phyloP scores from a whole-genome alignment of 331 rosid genomes.

The Phaseolus coccineus region DNA sequence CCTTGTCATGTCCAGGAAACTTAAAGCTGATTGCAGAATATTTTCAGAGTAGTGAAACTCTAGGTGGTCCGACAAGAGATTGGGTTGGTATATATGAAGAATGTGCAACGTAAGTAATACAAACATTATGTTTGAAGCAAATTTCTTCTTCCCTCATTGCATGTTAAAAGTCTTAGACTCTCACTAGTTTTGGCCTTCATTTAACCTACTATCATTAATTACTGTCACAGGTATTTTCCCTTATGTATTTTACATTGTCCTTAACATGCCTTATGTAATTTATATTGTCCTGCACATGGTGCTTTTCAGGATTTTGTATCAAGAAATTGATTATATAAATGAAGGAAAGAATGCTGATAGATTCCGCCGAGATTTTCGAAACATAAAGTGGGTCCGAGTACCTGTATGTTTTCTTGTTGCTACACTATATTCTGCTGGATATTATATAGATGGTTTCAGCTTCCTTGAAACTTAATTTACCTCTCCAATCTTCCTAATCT shows the following conservation, averaged over 20 bases:
- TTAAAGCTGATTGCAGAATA: slow-evolving; percentile 94
- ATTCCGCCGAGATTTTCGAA: slow-evolving; percentile 86
- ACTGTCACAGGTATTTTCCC: slow-evolving; percentile 7
- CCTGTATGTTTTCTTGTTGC: slow-evolving; percentile 80
- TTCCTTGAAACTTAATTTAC: slow-evolving; percentile 30
- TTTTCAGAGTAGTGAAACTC: slow-evolving; percentile 89
- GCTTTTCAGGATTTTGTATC: slow-evolving; percentile 81
- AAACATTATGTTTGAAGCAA: slow-evolving; percentile 1
- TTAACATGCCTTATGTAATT: slow-evolving; percentile 29
- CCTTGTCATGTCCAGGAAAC: slow-evolving; percentile 66
- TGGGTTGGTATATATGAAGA: slow-evolving; percentile 98
- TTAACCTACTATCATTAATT: not conserved
- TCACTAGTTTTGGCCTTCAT: not conserved
- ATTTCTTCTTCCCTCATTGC: slow-evolving; percentile 12
- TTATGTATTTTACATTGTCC: slow-evolving; percentile 21
- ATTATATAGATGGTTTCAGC: slow-evolving; percentile 29
- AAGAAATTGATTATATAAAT: slow-evolving; percentile 93
- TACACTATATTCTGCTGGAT: slow-evolving; percentile 27
- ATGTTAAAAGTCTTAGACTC: not conserved
- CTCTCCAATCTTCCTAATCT: not conserved
- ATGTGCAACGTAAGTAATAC: slow-evolving; percentile 81
- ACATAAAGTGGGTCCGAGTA: slow-evolving; percentile 93
- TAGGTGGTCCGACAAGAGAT: slow-evolving; percentile 91
- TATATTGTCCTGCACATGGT: slow-evolving; percentile 32
- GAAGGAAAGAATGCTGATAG: slow-evolving; percentile 92